Evolutionary conservation across 176 grass and related monocot genomes (phyloP), one percentile per base, ranked within the genome.

Genomic region (Cymbopogon citratus): DNA sequence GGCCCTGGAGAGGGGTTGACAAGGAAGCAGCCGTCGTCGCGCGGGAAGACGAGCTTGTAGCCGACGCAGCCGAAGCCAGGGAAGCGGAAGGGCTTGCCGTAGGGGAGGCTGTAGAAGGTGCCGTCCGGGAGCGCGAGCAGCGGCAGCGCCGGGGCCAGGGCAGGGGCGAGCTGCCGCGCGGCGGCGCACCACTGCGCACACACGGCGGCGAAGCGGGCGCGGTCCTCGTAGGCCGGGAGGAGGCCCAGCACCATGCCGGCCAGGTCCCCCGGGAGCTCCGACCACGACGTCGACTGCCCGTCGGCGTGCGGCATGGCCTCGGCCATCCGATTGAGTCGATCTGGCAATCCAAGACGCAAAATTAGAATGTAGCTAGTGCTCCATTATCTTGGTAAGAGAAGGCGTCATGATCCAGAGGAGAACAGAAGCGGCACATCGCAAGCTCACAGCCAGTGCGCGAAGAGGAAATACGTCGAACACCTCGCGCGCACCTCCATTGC

Each of bases 251-350:
- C 74, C 35, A 34, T 75, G 25, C 49, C 64, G 5, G 64, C 48
- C 18, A 85, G 74, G 35, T 85, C 74, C 36, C 3, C 26, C 51
- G 74, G 74, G 26, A 85, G 43, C 25, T 85, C 82, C 36, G 64
- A 39, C 82, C 73, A 85, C 19, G 74, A 85, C 44, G 23, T 18
- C 61, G 14, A 45, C 43, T 19, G 35, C 74, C 35, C 49, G 18
- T 3, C 25, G n/a, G 34, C 56, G 35, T 13, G 44, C 72, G 46
- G 23, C 3, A 31, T n/a, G 3, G 31, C 43, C 71, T 66, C 44
- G 12, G 61, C 81, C 81, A 67, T 84, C 39, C 25, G 35, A n/a
- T n/a, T n/a, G n/a, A 45, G 25, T 15, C 62, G 38, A 14, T 18
- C 44, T 25, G 51, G 45, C 81, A 66, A 29, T 6, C 48, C 48